phyloP scores from a whole-genome alignment of 2,329 filamentous ascomycete genomes.

The Dactylellina haptotyla region DNA sequence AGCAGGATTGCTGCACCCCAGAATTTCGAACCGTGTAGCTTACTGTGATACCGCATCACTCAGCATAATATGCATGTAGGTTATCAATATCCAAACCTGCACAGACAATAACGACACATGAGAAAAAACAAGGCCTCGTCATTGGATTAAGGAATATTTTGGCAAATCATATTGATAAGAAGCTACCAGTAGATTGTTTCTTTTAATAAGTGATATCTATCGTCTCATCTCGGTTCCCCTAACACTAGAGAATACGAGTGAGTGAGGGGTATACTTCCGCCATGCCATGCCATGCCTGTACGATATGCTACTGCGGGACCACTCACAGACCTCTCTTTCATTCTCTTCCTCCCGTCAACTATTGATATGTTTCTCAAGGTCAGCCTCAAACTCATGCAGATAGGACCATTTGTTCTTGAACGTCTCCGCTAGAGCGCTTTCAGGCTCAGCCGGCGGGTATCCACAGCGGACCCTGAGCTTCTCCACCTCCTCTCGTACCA shows the following conservation, averaged over 20 bases:
- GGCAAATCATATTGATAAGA: conserved; percentile 39
- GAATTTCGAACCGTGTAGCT: conserved; percentile 22
- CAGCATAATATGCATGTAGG: neutral
- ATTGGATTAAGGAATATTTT: conserved; percentile 4
- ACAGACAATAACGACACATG: neutral
- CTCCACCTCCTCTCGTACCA: conserved; percentile 81
- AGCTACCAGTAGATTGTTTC: neutral
- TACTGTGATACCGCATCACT: conserved; percentile 35
- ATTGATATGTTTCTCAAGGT: conserved; percentile 47
- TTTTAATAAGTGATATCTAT: conserved; percentile 8
- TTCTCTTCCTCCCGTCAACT: conserved; percentile 8
- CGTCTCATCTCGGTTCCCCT: conserved; percentile 21
- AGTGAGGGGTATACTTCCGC: neutral
- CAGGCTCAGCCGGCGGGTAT: conserved; percentile 81
- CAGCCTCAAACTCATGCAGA: conserved; percentile 44
- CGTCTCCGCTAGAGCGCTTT: conserved; percentile 80
- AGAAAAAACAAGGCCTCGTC: neutral
- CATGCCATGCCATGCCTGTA: conserved; percentile 2
- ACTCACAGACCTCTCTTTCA: too few relatives aligned
- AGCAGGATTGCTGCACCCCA: conserved; percentile 53
- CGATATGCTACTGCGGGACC: too few relatives aligned
- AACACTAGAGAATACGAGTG: neutral
- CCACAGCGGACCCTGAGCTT: conserved; percentile 78
- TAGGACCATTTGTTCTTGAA: conserved; percentile 61
- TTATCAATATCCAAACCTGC: conserved; percentile 1